Base-by-base conservation (phyloP, 768 basidiomycete genomes). In the Amyloporia xantha region DNA sequence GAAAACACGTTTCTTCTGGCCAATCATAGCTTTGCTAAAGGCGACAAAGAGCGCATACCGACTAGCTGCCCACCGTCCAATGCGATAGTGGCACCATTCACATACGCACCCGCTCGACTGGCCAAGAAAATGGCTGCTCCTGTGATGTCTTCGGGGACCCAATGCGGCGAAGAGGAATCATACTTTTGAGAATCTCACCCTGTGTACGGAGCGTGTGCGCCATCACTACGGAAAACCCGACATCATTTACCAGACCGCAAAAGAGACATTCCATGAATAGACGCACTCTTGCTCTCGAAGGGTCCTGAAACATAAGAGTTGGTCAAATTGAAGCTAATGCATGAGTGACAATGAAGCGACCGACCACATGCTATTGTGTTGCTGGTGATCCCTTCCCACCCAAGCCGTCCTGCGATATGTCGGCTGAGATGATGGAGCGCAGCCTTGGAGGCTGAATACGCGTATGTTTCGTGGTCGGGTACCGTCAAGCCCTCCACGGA, bases 361-460 rank as follows among this genome's bases (percentile, higher is more conserved):
- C n/a, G 41, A 70, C 71, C 84, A 46, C 79, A 80, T 6, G 81
- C 80, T 42, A 85, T 75, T 12, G 78, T 77, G 59, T 84, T 85
- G 58, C 77, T 76, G 21, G 74, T 71, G 56, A 85, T 77, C 0
- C 76, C 73, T 47, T 81, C 77, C 46, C 59, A 65, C 0, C 81
- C 82, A 5, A 84, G 69, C 5, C 78, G 65, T 21, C 71, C 72
- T 0, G 75, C 83, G 23, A 85, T 69, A 51, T 79, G 74, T 19
- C 77, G 69, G 48, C 78, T 78, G 24, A 82, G 63, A 47, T 83
- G 82, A 59, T 79, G 76, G 45, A 81, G 62, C 2, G 70, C 79
- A 4, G 77, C 79, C 59, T 86, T 86, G n/a, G 76, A 77, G 3
- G 80, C 75, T 26, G 78, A 74, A 58, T 84, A 84, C 0, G 81